These are phyloP conservation scores for Paraphoma sp. DNA, from an alignment of 2,329 filamentous ascomycete genomes.

Conservation along the genomic window DNA sequence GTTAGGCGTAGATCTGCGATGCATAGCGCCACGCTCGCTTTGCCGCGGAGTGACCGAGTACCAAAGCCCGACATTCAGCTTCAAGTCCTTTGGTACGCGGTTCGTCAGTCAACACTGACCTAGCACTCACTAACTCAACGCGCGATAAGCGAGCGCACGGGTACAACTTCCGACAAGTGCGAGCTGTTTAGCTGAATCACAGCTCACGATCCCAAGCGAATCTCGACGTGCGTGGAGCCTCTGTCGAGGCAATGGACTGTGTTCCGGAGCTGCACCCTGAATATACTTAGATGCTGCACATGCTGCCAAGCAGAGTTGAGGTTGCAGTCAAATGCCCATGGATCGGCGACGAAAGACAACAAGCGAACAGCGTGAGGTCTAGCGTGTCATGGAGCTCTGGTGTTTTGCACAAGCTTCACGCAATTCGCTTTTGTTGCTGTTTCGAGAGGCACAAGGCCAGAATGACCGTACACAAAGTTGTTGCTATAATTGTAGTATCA, in stretches of 20 bases:
- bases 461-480: slow-evolving; percentile 4
- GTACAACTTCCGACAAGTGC: neutral
- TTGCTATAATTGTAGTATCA: slow-evolving; percentile 25
- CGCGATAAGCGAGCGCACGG: slow-evolving; percentile 6
- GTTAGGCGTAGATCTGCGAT: slow-evolving; percentile 17
- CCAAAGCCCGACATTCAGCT: slow-evolving; percentile 10
- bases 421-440: slow-evolving; percentile 22
- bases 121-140: neutral
- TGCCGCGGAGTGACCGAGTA: slow-evolving; percentile 13
- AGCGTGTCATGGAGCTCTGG: neutral
- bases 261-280: too few species aligned
- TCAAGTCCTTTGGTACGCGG: neutral
- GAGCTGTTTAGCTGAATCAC: neutral
- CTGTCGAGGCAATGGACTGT: too few species aligned
- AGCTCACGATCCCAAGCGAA: neutral
- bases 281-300: too few species aligned
- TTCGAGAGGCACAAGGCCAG: slow-evolving; percentile 9
- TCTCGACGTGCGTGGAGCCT: neutral
- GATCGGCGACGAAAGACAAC: neutral
- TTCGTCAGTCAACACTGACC: neutral
- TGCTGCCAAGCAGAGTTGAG: too few species aligned
- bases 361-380: neutral
- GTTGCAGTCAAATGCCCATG: neutral
- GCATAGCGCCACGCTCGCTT: slow-evolving; percentile 10
- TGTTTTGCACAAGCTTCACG: slow-evolving; percentile 9